These are phyloP conservation scores for Lyophyllum decastes DNA, from an alignment of 768 basidiomycete genomes.

Conservation along the genomic window DNA sequence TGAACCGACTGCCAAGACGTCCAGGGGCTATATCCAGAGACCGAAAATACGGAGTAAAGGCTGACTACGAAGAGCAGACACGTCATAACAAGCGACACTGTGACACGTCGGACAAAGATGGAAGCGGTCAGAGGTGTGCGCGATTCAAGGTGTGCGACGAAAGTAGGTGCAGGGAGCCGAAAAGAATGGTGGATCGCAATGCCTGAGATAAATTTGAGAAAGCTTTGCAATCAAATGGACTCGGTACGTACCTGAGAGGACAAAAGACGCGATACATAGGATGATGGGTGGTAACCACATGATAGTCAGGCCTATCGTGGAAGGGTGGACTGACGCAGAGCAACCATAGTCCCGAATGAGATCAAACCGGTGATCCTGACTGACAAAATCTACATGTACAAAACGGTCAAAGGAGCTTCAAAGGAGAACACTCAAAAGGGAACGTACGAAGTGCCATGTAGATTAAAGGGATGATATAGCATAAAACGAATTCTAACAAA, in stretches of 20 bases:
- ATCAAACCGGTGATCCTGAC: slow-evolving; percentile 65
- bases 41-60: slow-evolving; percentile 38
- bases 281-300: slow-evolving; percentile 49
- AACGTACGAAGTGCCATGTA: slow-evolving; percentile 63
- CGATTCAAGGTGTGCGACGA: slow-evolving; percentile 38
- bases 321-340: slow-evolving; percentile 44
- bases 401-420: not conserved
- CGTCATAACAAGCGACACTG: slow-evolving; percentile 47
- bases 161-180: slow-evolving; percentile 21
- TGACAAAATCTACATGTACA: slow-evolving; percentile 45
- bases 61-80: slow-evolving; percentile 39
- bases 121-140: slow-evolving; percentile 43
- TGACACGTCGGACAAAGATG: slow-evolving; percentile 58
- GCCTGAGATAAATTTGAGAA: slow-evolving; percentile 19
- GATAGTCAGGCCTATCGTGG: slow-evolving; percentile 40
- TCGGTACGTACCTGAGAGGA: slow-evolving; percentile 39
- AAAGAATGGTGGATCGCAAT: slow-evolving; percentile 34
- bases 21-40: slow-evolving; percentile 35
- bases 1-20: slow-evolving; percentile 51
- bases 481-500: slow-evolving; percentile 47
- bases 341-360: slow-evolving; percentile 62
- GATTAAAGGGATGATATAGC: slow-evolving; percentile 54
- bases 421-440: not conserved
- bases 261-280: slow-evolving; percentile 40
- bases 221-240: not conserved